These are phyloP conservation scores for Hansfordia pulvinata DNA, from an alignment of 2,329 filamentous ascomycete genomes.

Conservation along the genomic window DNA sequence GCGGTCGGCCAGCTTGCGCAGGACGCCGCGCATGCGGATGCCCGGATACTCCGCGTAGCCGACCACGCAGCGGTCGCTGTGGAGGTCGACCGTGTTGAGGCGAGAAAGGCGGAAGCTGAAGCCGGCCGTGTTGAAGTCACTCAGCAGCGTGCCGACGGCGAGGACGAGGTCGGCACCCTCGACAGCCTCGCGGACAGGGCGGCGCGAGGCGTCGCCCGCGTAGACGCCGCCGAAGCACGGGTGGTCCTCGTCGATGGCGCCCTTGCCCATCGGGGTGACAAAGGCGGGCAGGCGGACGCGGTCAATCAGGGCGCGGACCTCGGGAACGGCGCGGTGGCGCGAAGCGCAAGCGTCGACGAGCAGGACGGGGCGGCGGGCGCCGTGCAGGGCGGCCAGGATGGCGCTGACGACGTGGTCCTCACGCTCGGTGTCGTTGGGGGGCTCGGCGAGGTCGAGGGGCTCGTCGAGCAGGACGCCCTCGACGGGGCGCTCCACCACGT, in stretches of 20 bases:
- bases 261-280: slow-evolving; percentile 84
- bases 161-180: slow-evolving; percentile 60
- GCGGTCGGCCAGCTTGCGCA: slow-evolving; percentile 53
- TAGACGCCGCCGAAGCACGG: slow-evolving; percentile 76
- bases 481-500: slow-evolving; percentile 65
- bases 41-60: slow-evolving; percentile 68
- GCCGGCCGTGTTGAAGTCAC: slow-evolving; percentile 71
- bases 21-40: slow-evolving; percentile 64
- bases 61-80: slow-evolving; percentile 60
- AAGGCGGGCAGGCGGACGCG: slow-evolving; percentile 69
- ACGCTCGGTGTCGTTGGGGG: slow-evolving; percentile 52
- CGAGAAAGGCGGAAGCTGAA: slow-evolving; percentile 71
- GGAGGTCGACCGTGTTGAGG: slow-evolving; percentile 69
- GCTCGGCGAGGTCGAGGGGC: slow-evolving; percentile 52
- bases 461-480: slow-evolving; percentile 60
- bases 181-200: slow-evolving; percentile 47
- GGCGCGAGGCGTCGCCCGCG: slow-evolving; percentile 61
- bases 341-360: slow-evolving; percentile 76
- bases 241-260: slow-evolving; percentile 64
- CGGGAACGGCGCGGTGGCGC: slow-evolving; percentile 57
- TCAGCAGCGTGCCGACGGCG: slow-evolving; percentile 51
- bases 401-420: slow-evolving; percentile 78
- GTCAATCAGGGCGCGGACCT: slow-evolving; percentile 59
- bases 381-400: slow-evolving; percentile 58
- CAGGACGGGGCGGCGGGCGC: slow-evolving; percentile 62